Evolutionary conservation across 257 asterid species (phyloP).

Genomic region (Nicotiana undulata): DNA sequence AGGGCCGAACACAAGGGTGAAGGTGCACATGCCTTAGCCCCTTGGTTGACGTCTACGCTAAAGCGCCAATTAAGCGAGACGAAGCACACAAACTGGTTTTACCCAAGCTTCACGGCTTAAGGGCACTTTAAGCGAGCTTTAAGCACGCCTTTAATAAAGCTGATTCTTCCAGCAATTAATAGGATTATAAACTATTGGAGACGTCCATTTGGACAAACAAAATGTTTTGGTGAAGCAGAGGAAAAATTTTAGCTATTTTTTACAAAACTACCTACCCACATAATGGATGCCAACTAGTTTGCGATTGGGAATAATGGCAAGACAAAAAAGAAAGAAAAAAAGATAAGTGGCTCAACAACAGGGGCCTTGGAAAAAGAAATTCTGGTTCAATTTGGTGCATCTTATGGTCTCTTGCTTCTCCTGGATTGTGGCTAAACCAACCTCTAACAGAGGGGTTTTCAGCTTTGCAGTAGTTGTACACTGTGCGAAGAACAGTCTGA

Average conservation of each 20-base stretch:
- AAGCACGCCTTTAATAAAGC: too few species aligned
- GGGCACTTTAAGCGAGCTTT: too few species aligned
- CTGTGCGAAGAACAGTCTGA: too few species aligned
- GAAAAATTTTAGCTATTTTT: not conserved
- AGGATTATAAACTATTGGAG: not conserved
- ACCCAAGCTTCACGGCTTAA: too few species aligned
- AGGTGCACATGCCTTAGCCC: too few species aligned
- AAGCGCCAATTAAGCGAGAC: too few species aligned
- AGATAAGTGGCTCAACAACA: not conserved
- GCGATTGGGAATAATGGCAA: not conserved
- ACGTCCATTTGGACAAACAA: not conserved
- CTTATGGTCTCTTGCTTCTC: not conserved
- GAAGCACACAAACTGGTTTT: too few species aligned
- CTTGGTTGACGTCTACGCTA: too few species aligned
- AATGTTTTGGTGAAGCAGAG: not conserved
- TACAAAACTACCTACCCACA: not conserved
- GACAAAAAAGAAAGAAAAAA: not conserved
- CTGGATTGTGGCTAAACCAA: not conserved
- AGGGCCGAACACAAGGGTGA: too few species aligned
- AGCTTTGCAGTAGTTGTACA: too few species aligned
- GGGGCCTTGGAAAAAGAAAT: not conserved
- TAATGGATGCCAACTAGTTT: not conserved
- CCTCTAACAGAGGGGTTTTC: not conserved
- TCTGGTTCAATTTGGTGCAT: not conserved
- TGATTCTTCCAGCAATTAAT: not conserved